Evolutionary conservation across 2,329 filamentous ascomycete genomes (phyloP).

Genomic region (Diaporthe caulivora): DNA sequence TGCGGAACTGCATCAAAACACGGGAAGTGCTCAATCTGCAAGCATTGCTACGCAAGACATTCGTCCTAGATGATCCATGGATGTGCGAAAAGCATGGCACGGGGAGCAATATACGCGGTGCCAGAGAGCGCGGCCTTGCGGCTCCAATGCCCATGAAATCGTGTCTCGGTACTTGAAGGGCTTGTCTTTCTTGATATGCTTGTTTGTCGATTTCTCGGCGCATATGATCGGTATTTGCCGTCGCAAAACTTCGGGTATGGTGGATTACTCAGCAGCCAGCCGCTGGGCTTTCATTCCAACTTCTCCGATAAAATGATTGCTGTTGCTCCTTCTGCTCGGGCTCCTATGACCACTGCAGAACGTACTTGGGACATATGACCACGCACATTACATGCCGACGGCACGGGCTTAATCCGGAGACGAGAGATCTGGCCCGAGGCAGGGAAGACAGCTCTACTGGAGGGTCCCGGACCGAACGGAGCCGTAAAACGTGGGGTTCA

Average conservation of each 20-base stretch:
- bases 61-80: no score
- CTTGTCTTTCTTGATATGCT: neutral
- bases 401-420: neutral
- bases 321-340: neutral
- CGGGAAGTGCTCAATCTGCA: neutral
- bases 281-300: neutral
- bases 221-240: neutral
- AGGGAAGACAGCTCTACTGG: neutral
- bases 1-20: neutral
- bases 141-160: neutral
- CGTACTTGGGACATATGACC: neutral
- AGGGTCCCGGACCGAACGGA: conserved; percentile 8
- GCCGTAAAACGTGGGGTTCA: conserved; percentile 8
- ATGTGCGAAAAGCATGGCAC: neutral
- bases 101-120: neutral
- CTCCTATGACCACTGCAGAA: neutral
- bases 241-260: neutral
- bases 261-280: neutral
- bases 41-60: neutral
- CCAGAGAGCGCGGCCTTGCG: neutral
- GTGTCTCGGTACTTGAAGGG: neutral
- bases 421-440: neutral
- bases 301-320: no score
- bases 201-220: neutral
- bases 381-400: neutral